phyloP scores from a whole-genome alignment of 305 asterid genomes.

The Solanum chacoense region DNA sequence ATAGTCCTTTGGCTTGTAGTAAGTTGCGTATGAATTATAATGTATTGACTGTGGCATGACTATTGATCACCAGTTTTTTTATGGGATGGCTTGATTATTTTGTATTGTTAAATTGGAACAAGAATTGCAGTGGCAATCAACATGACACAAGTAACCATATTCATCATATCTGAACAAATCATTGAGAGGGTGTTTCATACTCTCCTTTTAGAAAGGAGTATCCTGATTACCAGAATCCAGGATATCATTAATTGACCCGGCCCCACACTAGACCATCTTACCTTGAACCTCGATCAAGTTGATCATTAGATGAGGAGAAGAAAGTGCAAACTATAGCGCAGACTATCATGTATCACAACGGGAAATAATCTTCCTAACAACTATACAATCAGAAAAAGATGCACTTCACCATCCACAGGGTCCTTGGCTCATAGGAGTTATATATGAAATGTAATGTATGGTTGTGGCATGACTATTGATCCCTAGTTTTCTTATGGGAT shows the following conservation, averaged over 20 bases:
- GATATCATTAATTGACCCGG: neutral
- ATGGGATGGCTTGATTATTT: neutral
- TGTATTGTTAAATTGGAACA: neutral
- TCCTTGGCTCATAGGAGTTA: neutral
- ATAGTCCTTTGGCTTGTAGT: neutral
- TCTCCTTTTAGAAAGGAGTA: neutral
- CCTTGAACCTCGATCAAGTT: neutral
- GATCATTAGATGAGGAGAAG: neutral
- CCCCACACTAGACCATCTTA: neutral
- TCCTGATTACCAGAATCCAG: neutral
- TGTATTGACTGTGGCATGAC: neutral
- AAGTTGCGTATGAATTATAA: neutral
- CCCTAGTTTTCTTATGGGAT: neutral
- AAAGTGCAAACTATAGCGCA: neutral
- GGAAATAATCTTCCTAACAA: neutral
- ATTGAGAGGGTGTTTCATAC: neutral
- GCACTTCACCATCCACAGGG: neutral
- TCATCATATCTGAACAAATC: neutral
- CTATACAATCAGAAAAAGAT: neutral
- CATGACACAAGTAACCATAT: neutral
- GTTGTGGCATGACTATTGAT: neutral
- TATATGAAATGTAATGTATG: neutral
- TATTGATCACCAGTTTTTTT: neutral
- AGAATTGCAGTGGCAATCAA: neutral
- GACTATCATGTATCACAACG: neutral